A percentile compares a stretch with the other conserved stretches of the same genome.
phyloP scores from a whole-genome alignment of 2,329 filamentous ascomycete species.

The Whalleya microplaca region DNA sequence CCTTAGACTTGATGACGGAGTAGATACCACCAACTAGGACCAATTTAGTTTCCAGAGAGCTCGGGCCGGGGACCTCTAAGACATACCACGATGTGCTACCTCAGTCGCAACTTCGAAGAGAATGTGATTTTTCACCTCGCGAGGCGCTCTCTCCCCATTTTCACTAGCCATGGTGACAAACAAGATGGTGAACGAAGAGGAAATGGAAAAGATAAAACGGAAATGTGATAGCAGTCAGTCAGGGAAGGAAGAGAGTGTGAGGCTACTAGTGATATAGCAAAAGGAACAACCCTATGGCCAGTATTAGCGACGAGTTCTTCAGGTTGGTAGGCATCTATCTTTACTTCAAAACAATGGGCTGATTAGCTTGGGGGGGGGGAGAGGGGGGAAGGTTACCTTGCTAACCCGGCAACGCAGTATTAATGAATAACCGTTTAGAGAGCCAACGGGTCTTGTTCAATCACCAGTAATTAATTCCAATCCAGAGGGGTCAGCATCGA shows the following conservation, averaged over 20 bases:
- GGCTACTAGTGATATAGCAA: background rate
- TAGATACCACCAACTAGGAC: constrained; percentile 91
- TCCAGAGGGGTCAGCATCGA: background rate
- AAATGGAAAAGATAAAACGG: too few relatives aligned
- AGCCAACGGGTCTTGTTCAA: too few relatives aligned
- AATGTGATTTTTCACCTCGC: constrained; percentile 91
- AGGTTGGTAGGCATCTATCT: too few relatives aligned
- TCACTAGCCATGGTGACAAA: constrained; percentile 50
- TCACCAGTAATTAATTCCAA: too few relatives aligned
- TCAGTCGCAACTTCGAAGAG: constrained; percentile 98
- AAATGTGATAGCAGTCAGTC: too few relatives aligned
- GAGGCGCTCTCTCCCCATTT: constrained; percentile 48
- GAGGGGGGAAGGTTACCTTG: too few relatives aligned
- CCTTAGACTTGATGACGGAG: constrained; percentile 98
- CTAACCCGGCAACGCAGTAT: too few relatives aligned
- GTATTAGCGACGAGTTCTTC: too few relatives aligned
- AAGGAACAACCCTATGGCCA: background rate
- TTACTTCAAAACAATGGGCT: too few relatives aligned
- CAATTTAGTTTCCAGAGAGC: constrained; percentile 26
- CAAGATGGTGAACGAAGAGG: constrained; percentile 12
- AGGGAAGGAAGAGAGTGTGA: background rate
- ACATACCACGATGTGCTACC: constrained; percentile 89
- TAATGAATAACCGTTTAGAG: background rate
- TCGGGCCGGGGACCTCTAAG: constrained; percentile 10
- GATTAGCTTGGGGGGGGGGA: too few relatives aligned